Conservation (phyloP, 2,329 filamentous ascomycete species). For the Didymellaceae sp. region DNA sequence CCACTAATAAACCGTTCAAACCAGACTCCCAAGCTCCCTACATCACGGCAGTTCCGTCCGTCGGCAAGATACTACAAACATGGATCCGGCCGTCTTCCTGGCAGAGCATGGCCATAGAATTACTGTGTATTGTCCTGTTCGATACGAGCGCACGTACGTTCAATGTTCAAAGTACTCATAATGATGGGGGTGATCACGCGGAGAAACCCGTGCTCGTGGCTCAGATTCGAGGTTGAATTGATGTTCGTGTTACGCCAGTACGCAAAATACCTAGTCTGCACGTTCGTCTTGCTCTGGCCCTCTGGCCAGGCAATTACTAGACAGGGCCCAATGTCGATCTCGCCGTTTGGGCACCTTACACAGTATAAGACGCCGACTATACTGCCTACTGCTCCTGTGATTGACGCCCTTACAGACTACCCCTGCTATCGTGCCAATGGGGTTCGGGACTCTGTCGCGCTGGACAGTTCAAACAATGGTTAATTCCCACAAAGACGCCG, state of each 20-base stretch:
- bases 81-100: neutral
- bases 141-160: neutral
- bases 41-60: neutral
- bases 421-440: too few species aligned
- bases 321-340: neutral
- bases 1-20: too few species aligned
- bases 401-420: too few species aligned
- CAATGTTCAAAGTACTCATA: too few species aligned
- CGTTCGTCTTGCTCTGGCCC: neutral
- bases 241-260: neutral
- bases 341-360: neutral
- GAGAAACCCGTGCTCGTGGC: neutral
- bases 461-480: too few species aligned
- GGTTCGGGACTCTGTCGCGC: conserved; percentile 1
- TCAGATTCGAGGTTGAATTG: neutral
- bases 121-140: too few species aligned
- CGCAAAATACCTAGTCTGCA: neutral
- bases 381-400: too few species aligned
- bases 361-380: conserved; percentile 11
- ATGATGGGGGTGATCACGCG: conserved; percentile 2
- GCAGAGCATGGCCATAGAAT: neutral
- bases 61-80: too few species aligned
- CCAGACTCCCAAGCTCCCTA: too few species aligned
- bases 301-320: conserved; percentile 1
- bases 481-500: neutral